Base-by-base conservation (phyloP, 257 asterid species). In the Henckelia pumila region DNA sequence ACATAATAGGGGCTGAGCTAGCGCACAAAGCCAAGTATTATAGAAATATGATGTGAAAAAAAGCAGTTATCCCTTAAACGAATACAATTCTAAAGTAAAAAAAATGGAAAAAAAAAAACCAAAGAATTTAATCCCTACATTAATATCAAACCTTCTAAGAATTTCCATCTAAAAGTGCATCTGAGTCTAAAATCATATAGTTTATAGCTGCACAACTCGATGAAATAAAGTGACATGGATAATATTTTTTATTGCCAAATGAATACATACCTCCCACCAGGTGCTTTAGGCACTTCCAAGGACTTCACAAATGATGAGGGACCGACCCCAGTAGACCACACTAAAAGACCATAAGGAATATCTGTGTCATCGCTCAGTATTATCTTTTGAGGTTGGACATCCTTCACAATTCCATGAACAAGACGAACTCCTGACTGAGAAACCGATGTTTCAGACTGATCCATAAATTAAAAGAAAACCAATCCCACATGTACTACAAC, bases 321-420 rank as follows among this genome's bases (percentile, higher is more conserved):
- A 53, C 99, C 99, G 60, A 93, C 99, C 52, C 99, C 99, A 6
- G 99, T 93, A 61, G 99, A 93, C 99, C 99, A 93, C 69, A 90
- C 99, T 72, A 93, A 76, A 62, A 93, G 83, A 25, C 99, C 99
- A 66, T 93, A 93, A n/a, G 99, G 97, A 33, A 93, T 92, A 40
- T 81, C 81, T 3, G 96, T 93, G 73, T 85, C 92, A 61, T 93
- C 96, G 56, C 80, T 86, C 29, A 90, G 96, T 56, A 83, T 71
- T 58, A 93, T 85, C 89, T 85, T 93, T 19, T 86, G 79, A 25
- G 95, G 47, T 70, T 85, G 89, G 37, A 93, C 99, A 77, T 93
- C 91, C 78, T 85, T 87, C 77, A 93, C 99, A 52, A 93, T 73
- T 62, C 99, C 99, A 26, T 84, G 87, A 21, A 90, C 97, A 61